Percentiles rank a stretch among this genome's conserved stretches.
Conservation (phyloP, 257 asterid genomes). For the Nicotiana undulata region DNA sequence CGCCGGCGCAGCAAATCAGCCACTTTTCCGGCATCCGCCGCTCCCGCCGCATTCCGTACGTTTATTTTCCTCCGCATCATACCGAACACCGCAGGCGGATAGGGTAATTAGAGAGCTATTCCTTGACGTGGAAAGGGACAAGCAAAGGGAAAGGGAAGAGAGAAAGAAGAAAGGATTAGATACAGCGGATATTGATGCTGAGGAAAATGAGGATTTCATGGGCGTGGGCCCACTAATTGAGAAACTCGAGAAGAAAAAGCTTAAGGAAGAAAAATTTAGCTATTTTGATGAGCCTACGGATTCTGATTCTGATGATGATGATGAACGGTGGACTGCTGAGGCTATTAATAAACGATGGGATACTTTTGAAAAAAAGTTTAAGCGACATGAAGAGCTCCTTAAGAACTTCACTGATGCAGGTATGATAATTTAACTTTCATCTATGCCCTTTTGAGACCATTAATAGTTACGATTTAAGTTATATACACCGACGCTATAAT, state of each 20-base stretch:
- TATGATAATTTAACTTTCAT: slow-evolving; percentile 5
- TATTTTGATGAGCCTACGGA: slow-evolving; percentile 56
- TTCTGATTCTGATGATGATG: slow-evolving; percentile 68
- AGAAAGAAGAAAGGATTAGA: slow-evolving; percentile 44
- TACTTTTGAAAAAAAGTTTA: slow-evolving; percentile 49
- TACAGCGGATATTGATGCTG: slow-evolving; percentile 47
- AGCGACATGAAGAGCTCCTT: slow-evolving; percentile 50
- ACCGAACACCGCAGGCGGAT: background rate
- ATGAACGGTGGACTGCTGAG: slow-evolving; percentile 37
- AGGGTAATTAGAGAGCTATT: slow-evolving; percentile 30
- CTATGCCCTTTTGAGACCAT: background rate
- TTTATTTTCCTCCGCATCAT: background rate
- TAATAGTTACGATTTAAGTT: too few relatives aligned
- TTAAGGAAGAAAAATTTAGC: slow-evolving; percentile 23
- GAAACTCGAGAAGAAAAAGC: slow-evolving; percentile 39
- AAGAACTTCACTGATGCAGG: slow-evolving; percentile 61
- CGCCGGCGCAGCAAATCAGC: background rate
- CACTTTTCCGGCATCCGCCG: background rate
- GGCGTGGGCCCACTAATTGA: slow-evolving; percentile 42
- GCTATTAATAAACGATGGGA: slow-evolving; percentile 27
- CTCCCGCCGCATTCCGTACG: background rate
- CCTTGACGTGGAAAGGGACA: slow-evolving; percentile 32
- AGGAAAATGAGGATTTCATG: slow-evolving; percentile 45
- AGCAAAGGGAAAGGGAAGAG: slow-evolving; percentile 44
- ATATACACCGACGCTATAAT: too few relatives aligned